Evolutionary conservation across 257 asterid genomes (phyloP), one percentile per base, ranked within the genome.

Genomic region (Handroanthus guayacan): DNA sequence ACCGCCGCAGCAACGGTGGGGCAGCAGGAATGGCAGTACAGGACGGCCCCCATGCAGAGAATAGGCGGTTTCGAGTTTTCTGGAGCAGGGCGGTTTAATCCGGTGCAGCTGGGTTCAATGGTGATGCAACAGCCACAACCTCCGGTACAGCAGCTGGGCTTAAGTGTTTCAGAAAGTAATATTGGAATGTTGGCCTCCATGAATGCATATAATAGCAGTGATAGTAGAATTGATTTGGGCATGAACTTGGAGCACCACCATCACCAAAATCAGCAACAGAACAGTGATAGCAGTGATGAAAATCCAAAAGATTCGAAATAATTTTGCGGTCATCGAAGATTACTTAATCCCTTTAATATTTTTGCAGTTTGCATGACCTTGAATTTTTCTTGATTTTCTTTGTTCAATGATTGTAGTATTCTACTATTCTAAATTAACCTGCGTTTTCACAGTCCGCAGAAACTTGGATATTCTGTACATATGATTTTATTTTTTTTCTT

Each of bases 201-300:
- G 9, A 90, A 88, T 75, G 86, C 87, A 44, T 85, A 83, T 48
- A 69, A 80, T 74, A 73, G 80, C 7, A 47, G 48, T 36, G 55
- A 81, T 54, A 73, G 80, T 60, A 85, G 88, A 82, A 83, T 89
- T 75, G 87, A 87, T 82, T 79, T 90, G 84, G 94, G 90, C 4
- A 90, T 88, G 92, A 85, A 87, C 57, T 86, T 88, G 88, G 86
- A 89, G 58, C 90, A 86, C 62, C 88, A 82, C 37, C 90, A 80
- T 2, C 80, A 80, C 52, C 91, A 83, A 68, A 86, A 68, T 75
- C 91, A 90, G 70, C 79, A 78, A 0, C 89, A 88, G 52, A 76
- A 88, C 9, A 84, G 92, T 69, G 91, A 84, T 9, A 90, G 91
- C 81, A 89, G 87, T 37, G 96, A 88, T 71, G 92, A 88, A 77